Conservation (phyloP, 129 eudicot genomes). For the Centaurea solstitialis region DNA sequence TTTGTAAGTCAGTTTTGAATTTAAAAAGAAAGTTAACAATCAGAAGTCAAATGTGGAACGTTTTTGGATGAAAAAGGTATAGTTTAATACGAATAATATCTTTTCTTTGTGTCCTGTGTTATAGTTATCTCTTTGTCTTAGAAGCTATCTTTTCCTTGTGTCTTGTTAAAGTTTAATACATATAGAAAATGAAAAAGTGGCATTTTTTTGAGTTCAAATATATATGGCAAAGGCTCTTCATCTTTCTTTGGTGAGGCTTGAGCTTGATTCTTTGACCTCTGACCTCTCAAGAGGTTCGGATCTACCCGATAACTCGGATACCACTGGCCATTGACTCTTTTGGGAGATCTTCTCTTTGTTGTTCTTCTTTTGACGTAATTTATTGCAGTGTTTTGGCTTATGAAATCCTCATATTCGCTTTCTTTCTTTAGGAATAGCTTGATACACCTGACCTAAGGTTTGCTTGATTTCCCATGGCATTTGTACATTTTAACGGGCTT, state of each 20-base stretch:
- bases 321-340: background rate
- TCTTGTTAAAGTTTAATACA: background rate
- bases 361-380: background rate
- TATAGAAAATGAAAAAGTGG: background rate
- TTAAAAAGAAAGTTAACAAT: background rate
- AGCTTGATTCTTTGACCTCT: too few relatives aligned
- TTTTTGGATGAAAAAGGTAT: background rate
- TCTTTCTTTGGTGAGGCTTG: background rate
- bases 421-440: background rate
- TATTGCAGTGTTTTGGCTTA: background rate
- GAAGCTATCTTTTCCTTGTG: background rate
- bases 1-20: background rate
- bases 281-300: background rate
- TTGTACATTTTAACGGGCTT: constrained; percentile 26
- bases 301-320: background rate
- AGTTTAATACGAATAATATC: background rate
- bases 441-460: background rate
- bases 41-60: background rate
- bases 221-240: background rate
- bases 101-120: background rate
- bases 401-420: background rate
- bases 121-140: background rate
- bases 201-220: background rate
- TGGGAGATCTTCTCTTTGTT: background rate
- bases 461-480: constrained; percentile 29